phyloP scores from a whole-genome alignment of 164 flowering plant species.

The Aristolochia contorta region DNA sequence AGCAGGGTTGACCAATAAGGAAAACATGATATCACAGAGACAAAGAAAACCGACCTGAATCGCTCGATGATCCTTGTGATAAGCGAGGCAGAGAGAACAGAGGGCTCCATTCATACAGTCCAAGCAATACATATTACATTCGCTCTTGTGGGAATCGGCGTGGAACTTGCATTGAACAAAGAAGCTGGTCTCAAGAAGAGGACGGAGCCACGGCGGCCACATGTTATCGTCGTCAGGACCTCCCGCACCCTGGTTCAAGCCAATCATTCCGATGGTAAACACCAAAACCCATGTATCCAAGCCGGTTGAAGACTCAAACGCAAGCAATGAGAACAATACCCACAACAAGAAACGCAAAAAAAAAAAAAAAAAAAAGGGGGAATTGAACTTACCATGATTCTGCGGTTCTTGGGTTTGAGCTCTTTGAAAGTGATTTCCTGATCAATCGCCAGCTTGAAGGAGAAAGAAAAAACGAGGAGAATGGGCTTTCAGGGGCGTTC shows the following conservation, averaged over 20 bases:
- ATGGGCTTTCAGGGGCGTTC: neutral
- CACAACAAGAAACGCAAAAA: neutral
- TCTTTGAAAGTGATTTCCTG: slow-evolving; percentile 56
- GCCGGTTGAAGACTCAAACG: neutral
- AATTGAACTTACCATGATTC: slow-evolving; percentile 54
- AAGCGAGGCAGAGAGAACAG: slow-evolving; percentile 73
- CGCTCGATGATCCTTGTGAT: slow-evolving; percentile 66
- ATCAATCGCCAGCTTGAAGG: slow-evolving; percentile 76
- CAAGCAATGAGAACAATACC: neutral
- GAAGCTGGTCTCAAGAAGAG: slow-evolving; percentile 52
- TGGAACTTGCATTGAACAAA: slow-evolving; percentile 79
- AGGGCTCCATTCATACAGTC: slow-evolving; percentile 81
- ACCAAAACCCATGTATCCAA: neutral
- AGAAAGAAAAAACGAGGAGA: neutral
- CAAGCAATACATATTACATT: slow-evolving; percentile 95
- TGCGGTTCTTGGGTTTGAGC: slow-evolving; percentile 63
- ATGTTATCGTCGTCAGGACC: slow-evolving; percentile 55
- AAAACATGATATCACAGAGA: too few relatives aligned
- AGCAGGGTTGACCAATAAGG: neutral
- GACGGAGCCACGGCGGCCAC: slow-evolving; percentile 93
- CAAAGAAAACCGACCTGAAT: slow-evolving; percentile 97
- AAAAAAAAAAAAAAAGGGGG: too few relatives aligned
- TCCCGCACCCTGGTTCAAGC: slow-evolving; percentile 45
- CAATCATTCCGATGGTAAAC: slow-evolving; percentile 2
- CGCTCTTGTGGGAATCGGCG: slow-evolving; percentile 79